These are phyloP conservation scores for Gossypium gossypioides DNA, from an alignment of 441 rosid genomes.

Conservation along the genomic window DNA sequence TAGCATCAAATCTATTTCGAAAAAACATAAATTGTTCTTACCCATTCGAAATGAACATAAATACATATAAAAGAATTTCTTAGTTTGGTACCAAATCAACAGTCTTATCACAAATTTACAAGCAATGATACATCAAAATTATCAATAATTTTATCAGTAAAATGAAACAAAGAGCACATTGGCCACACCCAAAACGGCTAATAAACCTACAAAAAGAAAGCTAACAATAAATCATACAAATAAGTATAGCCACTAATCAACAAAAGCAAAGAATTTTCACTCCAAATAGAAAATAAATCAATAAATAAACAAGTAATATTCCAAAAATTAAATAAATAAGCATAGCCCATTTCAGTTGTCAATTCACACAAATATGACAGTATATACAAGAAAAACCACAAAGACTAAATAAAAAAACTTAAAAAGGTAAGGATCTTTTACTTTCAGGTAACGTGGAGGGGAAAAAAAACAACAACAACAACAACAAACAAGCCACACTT, in stretches of 20 bases:
- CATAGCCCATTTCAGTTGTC: conserved; percentile 1
- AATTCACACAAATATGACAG: not conserved
- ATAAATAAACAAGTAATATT: not conserved
- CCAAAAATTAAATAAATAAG: not conserved
- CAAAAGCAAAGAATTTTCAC: not conserved
- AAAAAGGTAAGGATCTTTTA: conserved; percentile 8
- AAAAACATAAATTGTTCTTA: not conserved
- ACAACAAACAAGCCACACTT: not conserved
- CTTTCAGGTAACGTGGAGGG: not conserved
- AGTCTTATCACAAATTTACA: not conserved
- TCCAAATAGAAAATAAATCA: not conserved
- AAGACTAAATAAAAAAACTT: not conserved
- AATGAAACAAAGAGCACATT: not conserved
- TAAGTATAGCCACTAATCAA: not conserved
- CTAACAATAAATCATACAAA: not conserved
- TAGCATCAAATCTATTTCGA: not conserved
- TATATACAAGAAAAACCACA: not conserved
- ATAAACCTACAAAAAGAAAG: not conserved
- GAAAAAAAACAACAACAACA: not conserved
- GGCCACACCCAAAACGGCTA: not conserved
- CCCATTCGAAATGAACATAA: not conserved
- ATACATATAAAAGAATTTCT: not conserved
- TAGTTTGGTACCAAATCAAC: conserved; percentile 36
- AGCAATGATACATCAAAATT: not conserved
- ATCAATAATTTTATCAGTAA: not conserved